These are phyloP conservation scores for Penicillium paxilli DNA, from an alignment of 495 filamentous ascomycete species.

Conservation along the genomic window DNA sequence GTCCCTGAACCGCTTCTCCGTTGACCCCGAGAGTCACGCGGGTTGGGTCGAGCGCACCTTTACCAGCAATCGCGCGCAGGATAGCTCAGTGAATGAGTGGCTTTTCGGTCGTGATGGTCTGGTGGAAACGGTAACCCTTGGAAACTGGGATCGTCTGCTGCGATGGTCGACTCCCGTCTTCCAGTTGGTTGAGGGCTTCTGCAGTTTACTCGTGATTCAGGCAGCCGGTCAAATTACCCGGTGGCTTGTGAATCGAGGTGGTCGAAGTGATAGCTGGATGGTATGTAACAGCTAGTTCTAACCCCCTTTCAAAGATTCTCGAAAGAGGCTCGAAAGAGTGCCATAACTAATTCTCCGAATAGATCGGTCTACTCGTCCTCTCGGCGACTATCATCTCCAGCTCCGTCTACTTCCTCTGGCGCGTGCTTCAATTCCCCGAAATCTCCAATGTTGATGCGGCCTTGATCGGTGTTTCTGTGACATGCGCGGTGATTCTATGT, in stretches of 20 bases:
- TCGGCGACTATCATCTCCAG: conserved; percentile 90
- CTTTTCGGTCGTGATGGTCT: conserved; percentile 79
- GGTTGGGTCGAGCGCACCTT: conserved; percentile 84
- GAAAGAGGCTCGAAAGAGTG: too few relatives aligned
- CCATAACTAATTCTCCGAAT: too few relatives aligned
- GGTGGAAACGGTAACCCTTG: conserved; percentile 74
- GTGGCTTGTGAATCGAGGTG: conserved; percentile 86
- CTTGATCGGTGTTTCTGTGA: conserved; percentile 87
- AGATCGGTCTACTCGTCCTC: conserved; percentile 86
- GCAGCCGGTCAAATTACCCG: conserved; percentile 91
- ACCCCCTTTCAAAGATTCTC: background rate
- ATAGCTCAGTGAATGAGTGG: conserved; percentile 72
- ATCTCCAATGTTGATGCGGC: conserved; percentile 93
- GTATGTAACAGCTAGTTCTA: conserved; percentile 50
- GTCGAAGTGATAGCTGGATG: conserved; percentile 95
- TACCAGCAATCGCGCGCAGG: conserved; percentile 61
- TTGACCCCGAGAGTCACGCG: conserved; percentile 65
- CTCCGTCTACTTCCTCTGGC: conserved; percentile 94
- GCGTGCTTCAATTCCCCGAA: conserved; percentile 88
- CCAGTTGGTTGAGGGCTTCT: conserved; percentile 93
- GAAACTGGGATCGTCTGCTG: conserved; percentile 85
- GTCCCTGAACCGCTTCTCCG: conserved; percentile 89
- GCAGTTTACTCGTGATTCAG: conserved; percentile 93
- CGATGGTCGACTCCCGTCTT: conserved; percentile 94
- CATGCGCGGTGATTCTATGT: conserved; percentile 86